These are phyloP conservation scores for Mortierella sp. DNA, from an alignment of 371 early-diverging fungal genomes.

Conservation along the genomic window DNA sequence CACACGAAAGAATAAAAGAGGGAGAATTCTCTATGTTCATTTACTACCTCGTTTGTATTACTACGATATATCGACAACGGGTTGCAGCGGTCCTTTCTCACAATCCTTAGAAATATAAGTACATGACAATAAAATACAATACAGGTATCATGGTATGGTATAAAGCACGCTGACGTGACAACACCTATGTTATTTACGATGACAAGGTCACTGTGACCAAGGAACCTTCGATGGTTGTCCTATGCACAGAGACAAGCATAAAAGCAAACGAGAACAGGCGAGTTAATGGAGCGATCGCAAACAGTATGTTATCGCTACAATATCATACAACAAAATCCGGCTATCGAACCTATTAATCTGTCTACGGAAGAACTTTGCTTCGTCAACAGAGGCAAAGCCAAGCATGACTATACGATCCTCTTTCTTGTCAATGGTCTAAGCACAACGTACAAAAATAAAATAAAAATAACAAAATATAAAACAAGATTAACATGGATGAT, in stretches of 20 bases:
- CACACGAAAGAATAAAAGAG: too few relatives aligned
- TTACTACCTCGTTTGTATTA: too few relatives aligned
- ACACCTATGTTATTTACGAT: conserved; percentile 19
- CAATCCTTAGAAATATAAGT: too few relatives aligned
- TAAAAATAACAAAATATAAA: not conserved
- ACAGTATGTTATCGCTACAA: not conserved
- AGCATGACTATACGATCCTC: conserved; percentile 25
- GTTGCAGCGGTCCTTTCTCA: too few relatives aligned
- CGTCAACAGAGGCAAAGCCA: conserved; percentile 43
- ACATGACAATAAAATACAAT: too few relatives aligned
- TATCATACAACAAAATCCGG: not conserved
- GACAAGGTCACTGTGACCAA: conserved; percentile 51
- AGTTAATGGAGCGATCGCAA: not conserved
- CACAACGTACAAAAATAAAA: too few relatives aligned
- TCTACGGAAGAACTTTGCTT: conserved; percentile 56
- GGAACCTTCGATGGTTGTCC: conserved; percentile 49
- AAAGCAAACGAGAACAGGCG: not conserved
- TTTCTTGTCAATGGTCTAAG: conserved; percentile 43
- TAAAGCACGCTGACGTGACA: too few relatives aligned
- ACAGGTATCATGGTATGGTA: too few relatives aligned
- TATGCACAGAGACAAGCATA: conserved; percentile 3
- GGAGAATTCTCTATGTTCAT: too few relatives aligned
- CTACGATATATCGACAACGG: too few relatives aligned
- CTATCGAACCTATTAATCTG: conserved; percentile 52
- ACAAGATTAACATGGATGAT: too few relatives aligned